A percentile compares a stretch with the other conserved stretches of the same genome.
phyloP scores from a whole-genome alignment of 2,329 filamentous ascomycete genomes.

The Nothophaeocryptopus gaeumannii region DNA sequence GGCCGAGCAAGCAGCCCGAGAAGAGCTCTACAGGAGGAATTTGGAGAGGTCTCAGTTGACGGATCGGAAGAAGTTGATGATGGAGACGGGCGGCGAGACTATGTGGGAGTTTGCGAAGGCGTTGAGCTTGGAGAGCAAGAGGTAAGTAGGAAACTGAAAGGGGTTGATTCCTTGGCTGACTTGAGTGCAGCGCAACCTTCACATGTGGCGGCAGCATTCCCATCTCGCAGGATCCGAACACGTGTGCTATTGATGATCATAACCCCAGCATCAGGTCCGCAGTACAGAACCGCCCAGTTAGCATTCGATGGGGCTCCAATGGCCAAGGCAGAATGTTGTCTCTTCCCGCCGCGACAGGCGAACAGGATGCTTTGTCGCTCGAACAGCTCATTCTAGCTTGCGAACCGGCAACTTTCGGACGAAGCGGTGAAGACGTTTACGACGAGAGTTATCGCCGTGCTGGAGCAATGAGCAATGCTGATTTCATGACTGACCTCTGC shows the following conservation, averaged over 20 bases:
- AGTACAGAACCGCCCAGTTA: constrained; percentile 7
- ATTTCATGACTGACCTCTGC: constrained; percentile 37
- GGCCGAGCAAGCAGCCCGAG: background rate
- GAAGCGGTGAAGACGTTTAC: constrained; percentile 44
- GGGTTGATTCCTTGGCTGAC: background rate
- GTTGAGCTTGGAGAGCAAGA: constrained; percentile 5
- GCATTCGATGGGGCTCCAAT: constrained; percentile 9
- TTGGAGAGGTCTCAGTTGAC: background rate
- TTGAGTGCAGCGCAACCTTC: constrained; percentile 5
- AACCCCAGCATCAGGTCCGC: constrained; percentile 3
- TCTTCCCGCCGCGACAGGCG: constrained; percentile 1
- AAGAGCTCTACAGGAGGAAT: background rate
- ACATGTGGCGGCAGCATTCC: constrained; percentile 11
- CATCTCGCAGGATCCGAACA: background rate
- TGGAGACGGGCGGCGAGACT: background rate
- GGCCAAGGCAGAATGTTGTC: background rate
- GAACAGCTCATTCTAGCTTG: constrained; percentile 18
- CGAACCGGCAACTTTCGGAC: constrained; percentile 51
- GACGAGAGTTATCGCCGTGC: constrained; percentile 55
- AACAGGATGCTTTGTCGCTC: background rate
- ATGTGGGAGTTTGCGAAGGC: background rate
- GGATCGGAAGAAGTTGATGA: background rate
- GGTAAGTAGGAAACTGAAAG: background rate
- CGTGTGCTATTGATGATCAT: constrained; percentile 1
- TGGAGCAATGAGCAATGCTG: constrained; percentile 45